Percentiles rank a stretch among this genome's conserved stretches.
phyloP scores from a whole-genome alignment of 495 filamentous ascomycete species.

The Lophiotrema nucula region DNA sequence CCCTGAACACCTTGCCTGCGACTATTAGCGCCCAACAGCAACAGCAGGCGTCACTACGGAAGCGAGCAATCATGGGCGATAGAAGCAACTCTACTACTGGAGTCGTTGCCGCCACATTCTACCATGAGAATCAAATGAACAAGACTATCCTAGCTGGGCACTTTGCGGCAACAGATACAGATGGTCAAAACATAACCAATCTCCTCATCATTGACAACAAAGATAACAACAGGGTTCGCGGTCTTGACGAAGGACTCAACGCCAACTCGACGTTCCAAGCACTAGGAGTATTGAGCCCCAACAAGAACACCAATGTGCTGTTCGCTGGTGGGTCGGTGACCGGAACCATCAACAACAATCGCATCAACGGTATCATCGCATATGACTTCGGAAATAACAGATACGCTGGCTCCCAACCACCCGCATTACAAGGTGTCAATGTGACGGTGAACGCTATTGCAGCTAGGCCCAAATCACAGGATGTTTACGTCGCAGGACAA shows the following conservation, averaged over 20 bases:
- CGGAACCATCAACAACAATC: slow-evolving; percentile 62
- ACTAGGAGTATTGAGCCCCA: slow-evolving; percentile 54
- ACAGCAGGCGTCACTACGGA: slow-evolving; percentile 44
- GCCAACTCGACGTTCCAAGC: slow-evolving; percentile 72
- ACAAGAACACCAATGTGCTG: slow-evolving; percentile 57
- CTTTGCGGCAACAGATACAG: slow-evolving; percentile 68
- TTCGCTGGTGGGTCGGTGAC: slow-evolving; percentile 80
- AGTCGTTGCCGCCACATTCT: slow-evolving; percentile 73
- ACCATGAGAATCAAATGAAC: slow-evolving; percentile 65
- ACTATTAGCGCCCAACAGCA: slow-evolving; percentile 51
- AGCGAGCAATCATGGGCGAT: slow-evolving; percentile 54
- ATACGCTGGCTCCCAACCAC: slow-evolving; percentile 64
- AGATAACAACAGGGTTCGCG: slow-evolving; percentile 63
- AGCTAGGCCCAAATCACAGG: slow-evolving; percentile 59
- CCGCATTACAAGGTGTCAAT: slow-evolving; percentile 62
- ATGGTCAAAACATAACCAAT: slow-evolving; percentile 73
- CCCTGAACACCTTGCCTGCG: slow-evolving; percentile 56
- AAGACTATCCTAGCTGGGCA: slow-evolving; percentile 86
- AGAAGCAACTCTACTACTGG: slow-evolving; percentile 52
- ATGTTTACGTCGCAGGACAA: slow-evolving; percentile 82
- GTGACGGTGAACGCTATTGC: slow-evolving; percentile 75
- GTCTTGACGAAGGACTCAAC: slow-evolving; percentile 64
- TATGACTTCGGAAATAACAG: slow-evolving; percentile 68
- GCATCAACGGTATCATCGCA: slow-evolving; percentile 70
- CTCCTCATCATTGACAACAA: slow-evolving; percentile 69